Evolutionary conservation across 305 asterid genomes (phyloP).

Genomic region (Solanum chacoense): DNA sequence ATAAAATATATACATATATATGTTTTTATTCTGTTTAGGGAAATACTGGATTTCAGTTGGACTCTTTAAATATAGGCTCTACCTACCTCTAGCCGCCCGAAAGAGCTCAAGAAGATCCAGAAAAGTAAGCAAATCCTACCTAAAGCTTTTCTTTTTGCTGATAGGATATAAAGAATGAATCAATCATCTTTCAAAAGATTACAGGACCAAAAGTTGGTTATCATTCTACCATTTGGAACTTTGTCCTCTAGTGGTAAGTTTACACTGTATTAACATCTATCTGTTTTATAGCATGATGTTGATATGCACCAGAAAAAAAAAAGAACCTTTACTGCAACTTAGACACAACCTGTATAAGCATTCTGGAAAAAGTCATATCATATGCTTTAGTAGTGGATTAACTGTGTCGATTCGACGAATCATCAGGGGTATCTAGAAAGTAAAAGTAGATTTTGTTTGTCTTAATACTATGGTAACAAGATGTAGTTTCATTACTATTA

Average conservation of each 20-base stretch:
- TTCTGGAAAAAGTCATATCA: not conserved
- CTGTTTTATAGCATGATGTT: not conserved
- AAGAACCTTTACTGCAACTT: not conserved
- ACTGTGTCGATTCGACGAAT: not conserved
- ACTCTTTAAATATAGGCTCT: not conserved
- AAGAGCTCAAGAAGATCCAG: not conserved
- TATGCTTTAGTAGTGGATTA: not conserved
- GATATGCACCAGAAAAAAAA: not conserved
- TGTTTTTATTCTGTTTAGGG: not conserved
- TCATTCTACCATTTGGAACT: not conserved
- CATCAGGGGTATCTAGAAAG: not conserved
- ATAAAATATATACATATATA: not conserved
- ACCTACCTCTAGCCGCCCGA: not conserved
- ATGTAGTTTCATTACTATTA: constrained; percentile 5
- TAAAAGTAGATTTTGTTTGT: constrained; percentile 8
- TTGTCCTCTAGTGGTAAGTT: not conserved
- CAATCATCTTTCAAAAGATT: not conserved
- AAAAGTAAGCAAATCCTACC: not conserved
- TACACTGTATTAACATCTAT: not conserved
- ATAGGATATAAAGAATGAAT: not conserved
- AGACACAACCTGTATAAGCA: not conserved
- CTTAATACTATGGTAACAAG: not conserved
- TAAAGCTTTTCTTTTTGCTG: not conserved
- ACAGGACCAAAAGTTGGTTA: not conserved
- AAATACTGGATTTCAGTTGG: not conserved